phyloP scores from a whole-genome alignment of 345 rosid species.

The Brassica cretica region DNA sequence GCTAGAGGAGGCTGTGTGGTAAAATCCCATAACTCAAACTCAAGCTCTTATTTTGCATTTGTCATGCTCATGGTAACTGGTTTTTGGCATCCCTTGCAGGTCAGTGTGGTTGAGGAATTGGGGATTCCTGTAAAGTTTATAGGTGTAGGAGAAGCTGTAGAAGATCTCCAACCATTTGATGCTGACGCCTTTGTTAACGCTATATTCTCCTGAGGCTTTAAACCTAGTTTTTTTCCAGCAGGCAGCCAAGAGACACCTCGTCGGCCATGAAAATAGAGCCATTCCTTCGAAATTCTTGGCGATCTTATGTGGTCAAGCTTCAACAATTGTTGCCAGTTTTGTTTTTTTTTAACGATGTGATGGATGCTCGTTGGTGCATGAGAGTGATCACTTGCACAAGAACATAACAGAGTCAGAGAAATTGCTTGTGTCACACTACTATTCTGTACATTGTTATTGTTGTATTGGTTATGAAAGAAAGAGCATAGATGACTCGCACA shows the following conservation, averaged over 20 bases:
- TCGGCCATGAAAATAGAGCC: background rate
- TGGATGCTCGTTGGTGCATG: background rate
- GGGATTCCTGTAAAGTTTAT: slow-evolving; percentile 94
- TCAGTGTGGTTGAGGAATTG: slow-evolving; percentile 89
- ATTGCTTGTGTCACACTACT: background rate
- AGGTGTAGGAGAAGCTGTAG: slow-evolving; percentile 90
- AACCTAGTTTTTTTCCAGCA: background rate
- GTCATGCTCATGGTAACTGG: background rate
- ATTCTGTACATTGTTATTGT: slow-evolving; percentile 11
- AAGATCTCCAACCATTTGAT: slow-evolving; percentile 95
- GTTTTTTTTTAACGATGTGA: background rate
- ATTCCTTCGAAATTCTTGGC: slow-evolving; percentile 23
- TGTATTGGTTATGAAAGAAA: slow-evolving; percentile 3
- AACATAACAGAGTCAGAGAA: background rate
- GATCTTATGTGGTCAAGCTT: slow-evolving; percentile 13
- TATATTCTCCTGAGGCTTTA: slow-evolving; percentile 60
- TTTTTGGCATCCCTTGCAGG: slow-evolving; percentile 47
- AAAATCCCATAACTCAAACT: slow-evolving; percentile 1
- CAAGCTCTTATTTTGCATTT: background rate
- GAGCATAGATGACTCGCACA: background rate
- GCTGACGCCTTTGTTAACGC: slow-evolving; percentile 84
- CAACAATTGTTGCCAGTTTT: slow-evolving; percentile 8
- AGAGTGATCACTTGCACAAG: slow-evolving; percentile 18
- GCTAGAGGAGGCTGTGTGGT: slow-evolving; percentile 99
- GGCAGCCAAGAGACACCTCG: background rate